A percentile compares a stretch with the other conserved stretches of the same genome.
These are phyloP conservation scores for Microbotryum lychnidis-dioicae DNA, from an alignment of 1,284 basidiomycete genomes.

Conservation along the genomic window DNA sequence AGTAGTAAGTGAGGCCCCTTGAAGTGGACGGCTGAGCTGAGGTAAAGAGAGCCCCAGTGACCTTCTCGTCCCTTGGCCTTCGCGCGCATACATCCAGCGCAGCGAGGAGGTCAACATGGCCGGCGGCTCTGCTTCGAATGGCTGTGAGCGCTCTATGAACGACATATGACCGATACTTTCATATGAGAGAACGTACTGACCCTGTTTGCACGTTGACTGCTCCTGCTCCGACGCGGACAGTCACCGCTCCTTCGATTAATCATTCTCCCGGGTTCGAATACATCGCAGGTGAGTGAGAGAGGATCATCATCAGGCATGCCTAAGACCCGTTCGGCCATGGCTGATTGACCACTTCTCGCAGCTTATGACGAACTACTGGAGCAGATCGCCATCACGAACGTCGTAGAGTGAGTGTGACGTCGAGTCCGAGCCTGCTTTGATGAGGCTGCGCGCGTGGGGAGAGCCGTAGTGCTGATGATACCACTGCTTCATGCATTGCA, in stretches of 20 bases:
- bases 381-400: constrained; percentile 60
- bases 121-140: constrained; percentile 3
- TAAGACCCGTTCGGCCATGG: not conserved
- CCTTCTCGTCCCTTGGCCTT: too few species aligned
- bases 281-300: not conserved
- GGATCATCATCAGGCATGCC: not conserved
- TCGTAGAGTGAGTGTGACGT: constrained; percentile 52
- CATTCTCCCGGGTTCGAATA: constrained; percentile 18
- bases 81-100: too few species aligned
- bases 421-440: not conserved
- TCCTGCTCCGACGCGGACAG: not conserved
- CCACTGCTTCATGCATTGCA: constrained; percentile 39
- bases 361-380: constrained; percentile 58
- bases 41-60: too few species aligned
- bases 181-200: not conserved
- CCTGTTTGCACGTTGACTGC: not conserved
- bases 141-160: constrained; percentile 3
- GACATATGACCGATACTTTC: too few species aligned
- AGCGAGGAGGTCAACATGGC: too few species aligned
- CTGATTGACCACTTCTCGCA: constrained; percentile 34
- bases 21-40: too few species aligned
- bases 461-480: constrained; percentile 1
- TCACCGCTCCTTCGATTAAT: constrained; percentile 3
- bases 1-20: too few species aligned
- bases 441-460: not conserved